Evolutionary conservation across 2,329 filamentous ascomycete genomes (phyloP), one percentile per base, ranked within the genome.

Genomic region (Nigrograna mackinnonii): DNA sequence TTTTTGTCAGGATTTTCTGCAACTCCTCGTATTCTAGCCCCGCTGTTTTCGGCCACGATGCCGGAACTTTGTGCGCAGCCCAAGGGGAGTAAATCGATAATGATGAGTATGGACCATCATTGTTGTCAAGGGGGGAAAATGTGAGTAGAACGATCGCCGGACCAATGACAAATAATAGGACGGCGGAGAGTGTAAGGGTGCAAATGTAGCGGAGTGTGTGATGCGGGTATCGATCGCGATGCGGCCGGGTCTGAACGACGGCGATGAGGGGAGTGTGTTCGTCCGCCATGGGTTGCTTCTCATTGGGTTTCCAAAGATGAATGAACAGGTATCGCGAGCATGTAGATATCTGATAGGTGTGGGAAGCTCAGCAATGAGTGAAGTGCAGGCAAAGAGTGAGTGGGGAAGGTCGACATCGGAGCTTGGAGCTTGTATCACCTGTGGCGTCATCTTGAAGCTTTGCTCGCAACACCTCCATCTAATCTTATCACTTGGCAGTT

Each of bases 231-330:
- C 69, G 66, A 42, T 66, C 62, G 84, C 54, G 83, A 74, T 55
- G 74, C 73, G 46, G 74, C 72, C 48, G 78, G 66, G 44, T 74
- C 75, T 54, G 77, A 45, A 88, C 80, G 38, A 79, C 83, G 56
- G 83, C 76, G 48, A 89, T 78, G 55, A 90, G 76, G 44, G 86
- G 86, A 37, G 84, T 87, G 43, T 73, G 75, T 72, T 89, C 85
- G 64, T 73, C 65, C 22, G 70, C 58, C 72, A 75, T 76, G 50
- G 43, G 35, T 16, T 28, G 40, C 47, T 65, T 63, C 37, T 64
- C 62, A 58, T 60, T 46, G 46, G n/a, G n/a, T n/a, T n/a, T n/a
- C n/a, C n/a, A n/a, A n/a, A n/a, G n/a, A n/a, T n/a, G n/a, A n/a
- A n/a, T n/a, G n/a, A n/a, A n/a, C n/a, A n/a, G n/a, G n/a, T n/a